Evolutionary conservation across 495 filamentous ascomycete species (phyloP).

Genomic region (Mycothermus thermophilus): DNA sequence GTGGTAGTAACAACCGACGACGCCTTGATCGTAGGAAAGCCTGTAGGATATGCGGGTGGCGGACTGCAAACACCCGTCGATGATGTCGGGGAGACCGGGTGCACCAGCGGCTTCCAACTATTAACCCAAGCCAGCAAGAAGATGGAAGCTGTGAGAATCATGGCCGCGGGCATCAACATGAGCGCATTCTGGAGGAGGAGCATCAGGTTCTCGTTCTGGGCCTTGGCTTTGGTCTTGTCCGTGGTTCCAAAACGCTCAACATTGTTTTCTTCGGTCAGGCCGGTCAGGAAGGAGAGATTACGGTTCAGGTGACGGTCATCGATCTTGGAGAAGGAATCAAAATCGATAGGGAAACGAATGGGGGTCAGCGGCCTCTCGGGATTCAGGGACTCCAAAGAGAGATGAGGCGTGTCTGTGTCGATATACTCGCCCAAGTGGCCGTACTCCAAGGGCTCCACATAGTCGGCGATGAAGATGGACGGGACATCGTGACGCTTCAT

Average conservation of each 20-base stretch:
- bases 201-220: background rate
- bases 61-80: slow-evolving; percentile 9
- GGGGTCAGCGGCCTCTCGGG: slow-evolving; percentile 36
- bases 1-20: slow-evolving; percentile 19
- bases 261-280: slow-evolving; percentile 22
- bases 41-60: background rate
- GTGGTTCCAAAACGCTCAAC: background rate
- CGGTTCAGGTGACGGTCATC: slow-evolving; percentile 60
- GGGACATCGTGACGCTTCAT: slow-evolving; percentile 53
- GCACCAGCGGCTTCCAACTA: background rate
- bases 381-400: slow-evolving; percentile 53
- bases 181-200: background rate
- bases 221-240: too few species aligned
- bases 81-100: too few species aligned
- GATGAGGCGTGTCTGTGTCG: slow-evolving; percentile 39
- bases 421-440: slow-evolving; percentile 14
- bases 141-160: too few species aligned
- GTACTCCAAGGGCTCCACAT: slow-evolving; percentile 25
- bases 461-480: slow-evolving; percentile 51
- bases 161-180: too few species aligned
- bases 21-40: slow-evolving; percentile 2
- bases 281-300: slow-evolving; percentile 55
- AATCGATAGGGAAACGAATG: slow-evolving; percentile 53
- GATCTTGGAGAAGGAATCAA: slow-evolving; percentile 59
- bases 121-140: background rate